A percentile compares a stretch with the other conserved stretches of the same genome.
phyloP scores from a whole-genome alignment of 1,284 basidiomycete genomes.

The Puccinia hordei region DNA sequence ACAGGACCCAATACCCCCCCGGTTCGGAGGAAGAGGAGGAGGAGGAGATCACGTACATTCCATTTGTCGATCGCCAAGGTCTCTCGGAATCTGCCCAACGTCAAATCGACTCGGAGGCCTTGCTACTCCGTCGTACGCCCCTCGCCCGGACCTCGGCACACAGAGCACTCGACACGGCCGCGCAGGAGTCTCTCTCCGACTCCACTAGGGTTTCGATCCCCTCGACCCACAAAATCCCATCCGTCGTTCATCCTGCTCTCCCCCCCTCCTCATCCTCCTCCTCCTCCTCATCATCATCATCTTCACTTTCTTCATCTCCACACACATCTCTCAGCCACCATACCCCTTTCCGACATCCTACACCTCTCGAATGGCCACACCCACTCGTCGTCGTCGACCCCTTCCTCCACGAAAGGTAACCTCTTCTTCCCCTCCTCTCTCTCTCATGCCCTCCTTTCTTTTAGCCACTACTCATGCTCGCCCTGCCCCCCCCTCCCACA shows the following conservation, averaged over 20 bases:
- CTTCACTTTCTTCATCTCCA: neutral
- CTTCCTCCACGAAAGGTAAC: slow-evolving; percentile 25
- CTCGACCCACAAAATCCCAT: too few relatives aligned
- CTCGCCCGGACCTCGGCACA: too few relatives aligned
- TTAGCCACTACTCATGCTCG: neutral
- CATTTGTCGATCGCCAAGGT: neutral
- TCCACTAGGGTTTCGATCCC: neutral
- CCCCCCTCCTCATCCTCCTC: neutral
- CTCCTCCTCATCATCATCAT: neutral
- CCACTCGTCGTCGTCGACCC: slow-evolving; percentile 24
- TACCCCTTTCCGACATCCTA: neutral
- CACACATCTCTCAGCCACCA: too few relatives aligned
- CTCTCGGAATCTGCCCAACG: slow-evolving; percentile 7
- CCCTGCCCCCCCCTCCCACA: neutral
- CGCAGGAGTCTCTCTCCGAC: neutral
- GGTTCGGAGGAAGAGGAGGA: neutral
- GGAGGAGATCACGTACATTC: slow-evolving; percentile 30
- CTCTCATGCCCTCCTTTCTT: neutral
- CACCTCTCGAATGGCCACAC: neutral
- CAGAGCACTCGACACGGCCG: neutral
- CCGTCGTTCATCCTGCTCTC: neutral
- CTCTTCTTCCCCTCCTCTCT: too few relatives aligned
- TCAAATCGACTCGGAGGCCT: neutral
- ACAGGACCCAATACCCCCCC: neutral
- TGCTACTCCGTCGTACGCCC: neutral